A percentile compares a stretch with the other conserved stretches of the same genome.
Evolutionary conservation across 2,329 filamentous ascomycete species (phyloP).

Genomic region (Fusarium coffeatum): DNA sequence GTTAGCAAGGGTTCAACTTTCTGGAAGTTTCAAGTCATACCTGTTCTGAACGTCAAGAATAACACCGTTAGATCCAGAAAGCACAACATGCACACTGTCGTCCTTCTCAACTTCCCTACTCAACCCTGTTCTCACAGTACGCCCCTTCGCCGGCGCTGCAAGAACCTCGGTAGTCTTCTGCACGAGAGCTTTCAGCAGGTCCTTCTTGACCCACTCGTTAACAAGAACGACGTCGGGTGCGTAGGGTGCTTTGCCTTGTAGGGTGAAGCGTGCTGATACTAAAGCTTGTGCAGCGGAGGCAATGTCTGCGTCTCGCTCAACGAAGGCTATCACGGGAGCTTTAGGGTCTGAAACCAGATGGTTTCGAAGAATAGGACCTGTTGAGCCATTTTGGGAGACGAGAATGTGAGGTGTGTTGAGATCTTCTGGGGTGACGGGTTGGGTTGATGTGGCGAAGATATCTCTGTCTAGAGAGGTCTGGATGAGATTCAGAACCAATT

Average conservation of each 20-base stretch:
- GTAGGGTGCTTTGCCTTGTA: conserved; percentile 34
- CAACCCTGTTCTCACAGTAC: neutral
- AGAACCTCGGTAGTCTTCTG: conserved; percentile 27
- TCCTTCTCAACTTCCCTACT: conserved; percentile 21
- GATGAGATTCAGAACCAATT: conserved; percentile 5
- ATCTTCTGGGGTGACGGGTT: neutral
- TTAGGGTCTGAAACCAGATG: conserved; percentile 19
- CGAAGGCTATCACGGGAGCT: conserved; percentile 26
- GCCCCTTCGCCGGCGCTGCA: neutral
- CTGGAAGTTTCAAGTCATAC: neutral
- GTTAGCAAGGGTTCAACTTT: neutral
- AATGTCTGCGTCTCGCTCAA: conserved; percentile 39
- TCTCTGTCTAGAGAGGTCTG: conserved; percentile 22
- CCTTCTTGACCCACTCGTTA: conserved; percentile 43
- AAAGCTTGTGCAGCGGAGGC: conserved; percentile 31
- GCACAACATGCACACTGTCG: conserved; percentile 6
- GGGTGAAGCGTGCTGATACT: conserved; percentile 25
- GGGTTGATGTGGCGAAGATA: conserved; percentile 9
- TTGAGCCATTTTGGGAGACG: conserved; percentile 17
- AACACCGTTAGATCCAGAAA: conserved; percentile 19
- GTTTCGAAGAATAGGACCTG: neutral
- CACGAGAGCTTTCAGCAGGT: conserved; percentile 26
- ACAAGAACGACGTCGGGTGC: conserved; percentile 38
- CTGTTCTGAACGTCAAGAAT: conserved; percentile 26
- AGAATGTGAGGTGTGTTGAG: conserved; percentile 16